phyloP scores from a whole-genome alignment of 2,329 filamentous ascomycete genomes.

The Emmonsia crescens region DNA sequence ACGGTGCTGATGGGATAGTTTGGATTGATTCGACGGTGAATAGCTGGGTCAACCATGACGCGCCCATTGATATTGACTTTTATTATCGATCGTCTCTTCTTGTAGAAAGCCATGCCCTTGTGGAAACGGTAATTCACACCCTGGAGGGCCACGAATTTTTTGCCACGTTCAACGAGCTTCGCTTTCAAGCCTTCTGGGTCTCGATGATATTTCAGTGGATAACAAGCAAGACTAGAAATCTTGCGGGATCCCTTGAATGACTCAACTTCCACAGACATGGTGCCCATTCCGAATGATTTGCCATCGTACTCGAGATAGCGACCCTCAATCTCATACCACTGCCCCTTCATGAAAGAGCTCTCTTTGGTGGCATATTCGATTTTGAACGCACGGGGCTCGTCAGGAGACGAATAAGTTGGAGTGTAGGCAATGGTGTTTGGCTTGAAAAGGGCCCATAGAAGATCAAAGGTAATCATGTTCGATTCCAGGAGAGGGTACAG shows the following conservation, averaged over 20 bases:
- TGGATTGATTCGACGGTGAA: conserved; percentile 72
- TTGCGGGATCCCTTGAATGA: conserved; percentile 72
- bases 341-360: conserved; percentile 56
- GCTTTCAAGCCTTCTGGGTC: conserved; percentile 54
- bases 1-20: conserved; percentile 72
- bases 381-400: conserved; percentile 73
- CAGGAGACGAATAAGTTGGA: conserved; percentile 62
- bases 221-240: conserved; percentile 67
- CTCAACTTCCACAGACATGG: conserved; percentile 56
- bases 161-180: conserved; percentile 66
- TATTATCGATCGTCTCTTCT: conserved; percentile 61
- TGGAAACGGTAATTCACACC: conserved; percentile 76
- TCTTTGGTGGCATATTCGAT: conserved; percentile 66
- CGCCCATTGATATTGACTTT: conserved; percentile 80
- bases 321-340: conserved; percentile 65
- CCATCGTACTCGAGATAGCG: conserved; percentile 79
- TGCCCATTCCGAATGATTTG: conserved; percentile 69
- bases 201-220: conserved; percentile 70
- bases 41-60: conserved; percentile 76
- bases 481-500: conserved; percentile 70
- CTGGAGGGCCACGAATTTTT: conserved; percentile 69
- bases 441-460: conserved; percentile 82
- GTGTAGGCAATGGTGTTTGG: conserved; percentile 71
- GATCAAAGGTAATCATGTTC: conserved; percentile 77
- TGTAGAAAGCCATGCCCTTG: conserved; percentile 75